Base-by-base conservation (phyloP, 2,329 filamentous ascomycete genomes). In the Talaromyces islandicus region DNA sequence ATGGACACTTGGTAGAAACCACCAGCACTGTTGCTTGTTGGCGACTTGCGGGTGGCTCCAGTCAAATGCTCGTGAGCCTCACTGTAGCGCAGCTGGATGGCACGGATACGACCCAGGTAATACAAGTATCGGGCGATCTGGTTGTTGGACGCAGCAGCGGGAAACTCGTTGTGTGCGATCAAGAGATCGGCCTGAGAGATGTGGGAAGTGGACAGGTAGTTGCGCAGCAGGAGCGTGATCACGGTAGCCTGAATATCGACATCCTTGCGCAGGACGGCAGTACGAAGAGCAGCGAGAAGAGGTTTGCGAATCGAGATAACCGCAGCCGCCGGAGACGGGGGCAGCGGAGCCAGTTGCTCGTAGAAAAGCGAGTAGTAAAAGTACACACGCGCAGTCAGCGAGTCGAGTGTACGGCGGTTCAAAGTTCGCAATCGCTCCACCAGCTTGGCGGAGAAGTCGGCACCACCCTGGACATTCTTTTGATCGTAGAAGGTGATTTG, bases 341-440 rank as follows among this genome's bases (percentile, higher is more conserved):
- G 90, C 64, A 93, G 85, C 24, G 93, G 92, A 62, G 87, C 85
- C 63, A 95, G 85, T 76, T 95, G 88, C 82, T 99, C 94, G 78
- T 89, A 91, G 81, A 97, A 97, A 68, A 97, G 83, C 25, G 91
- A 91, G 78, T 91, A 96, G 82, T 99, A 99, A 78, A 97, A 97
- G 83, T 97, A 99, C 64, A 93, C 92, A 77, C 95, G 95, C 65
- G 93, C 92, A 61, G 92, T 90, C 61, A 99, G 85, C 55, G 92
- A 92, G 76, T 99, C 94, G 64, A 99, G 81, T 25, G 94, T 97
- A 68, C 94, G 88, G 64, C 94, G 89, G 81, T 99, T 99, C 73
- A 96, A 83, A 57, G 87, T 83, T 70, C 95, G 91, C 73, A 97
- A 88, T 72, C 89, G 88, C 71, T 93, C 90, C 56, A 92, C 87